phyloP scores from a whole-genome alignment of 1,139 yeast species.

The Yamadazyma dendronema region DNA sequence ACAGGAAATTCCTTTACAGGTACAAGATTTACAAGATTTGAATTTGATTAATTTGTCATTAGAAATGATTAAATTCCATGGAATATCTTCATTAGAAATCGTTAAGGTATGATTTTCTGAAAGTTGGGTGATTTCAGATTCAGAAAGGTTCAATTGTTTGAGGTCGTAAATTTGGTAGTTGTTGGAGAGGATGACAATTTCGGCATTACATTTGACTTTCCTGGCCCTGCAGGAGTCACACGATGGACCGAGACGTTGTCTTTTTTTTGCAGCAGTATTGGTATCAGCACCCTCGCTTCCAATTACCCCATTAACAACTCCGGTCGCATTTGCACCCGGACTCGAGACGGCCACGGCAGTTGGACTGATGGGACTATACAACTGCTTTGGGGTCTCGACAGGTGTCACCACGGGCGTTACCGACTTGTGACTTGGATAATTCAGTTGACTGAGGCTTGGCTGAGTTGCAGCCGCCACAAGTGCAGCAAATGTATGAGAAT shows the following conservation, averaged over 20 bases:
- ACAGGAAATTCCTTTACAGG: slow-evolving; percentile 42
- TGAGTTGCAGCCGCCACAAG: slow-evolving; percentile 6
- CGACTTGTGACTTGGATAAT: not conserved
- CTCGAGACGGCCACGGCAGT: slow-evolving; percentile 1
- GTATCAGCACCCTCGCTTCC: not conserved
- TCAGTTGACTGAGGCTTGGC: not conserved
- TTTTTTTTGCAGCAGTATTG: slow-evolving; percentile 25
- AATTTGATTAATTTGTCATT: slow-evolving; percentile 46
- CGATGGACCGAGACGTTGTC: slow-evolving; percentile 73
- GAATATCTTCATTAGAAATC: not conserved
- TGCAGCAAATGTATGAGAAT: slow-evolving; percentile 1
- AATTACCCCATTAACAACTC: too few species aligned
- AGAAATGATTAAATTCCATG: slow-evolving; percentile 17
- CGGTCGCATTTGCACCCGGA: not conserved
- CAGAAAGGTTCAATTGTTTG: slow-evolving; percentile 12
- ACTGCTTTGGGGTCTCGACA: not conserved
- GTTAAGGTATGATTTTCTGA: slow-evolving; percentile 2
- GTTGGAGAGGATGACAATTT: slow-evolving; percentile 32
- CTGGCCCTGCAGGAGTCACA: slow-evolving; percentile 72
- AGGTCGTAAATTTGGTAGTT: slow-evolving; percentile 10
- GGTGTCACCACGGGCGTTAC: not conserved
- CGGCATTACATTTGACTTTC: slow-evolving; percentile 75
- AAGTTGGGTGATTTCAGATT: slow-evolving; percentile 5
- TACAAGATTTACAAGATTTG: slow-evolving; percentile 51
- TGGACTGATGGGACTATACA: not conserved